Evolutionary conservation across 306 rosid species (phyloP), one percentile per base, ranked within the genome.

Genomic region (Trifolium subterraneum): DNA sequence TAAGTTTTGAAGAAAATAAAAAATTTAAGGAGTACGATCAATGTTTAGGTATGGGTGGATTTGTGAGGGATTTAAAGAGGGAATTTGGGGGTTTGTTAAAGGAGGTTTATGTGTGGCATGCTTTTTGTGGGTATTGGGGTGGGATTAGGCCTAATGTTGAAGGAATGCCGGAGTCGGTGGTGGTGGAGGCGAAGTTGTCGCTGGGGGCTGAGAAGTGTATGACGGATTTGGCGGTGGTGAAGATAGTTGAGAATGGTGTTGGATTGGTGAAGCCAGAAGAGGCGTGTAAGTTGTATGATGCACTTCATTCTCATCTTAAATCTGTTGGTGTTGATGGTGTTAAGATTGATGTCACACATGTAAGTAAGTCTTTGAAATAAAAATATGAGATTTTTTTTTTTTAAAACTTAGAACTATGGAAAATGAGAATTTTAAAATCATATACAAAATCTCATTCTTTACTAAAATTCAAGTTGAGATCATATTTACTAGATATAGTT

Each of bases 111-210:
- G 90, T 88, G 48, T 92, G 97, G 97, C 93, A 89, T 67, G 93
- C 90, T 0, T 77, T 89, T 29, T 86, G 90, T 75, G 93, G 97
- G 33, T 91, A 91, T 62, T 89, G 89, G 97, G 95, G 91, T 62
- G 97, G 93, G 79, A 11, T 83, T 35, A 84, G 88, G 58, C 90
- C 93, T 4, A 42, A 76, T 7, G 84, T 65, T 0, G 15, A 10
- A 0, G 88, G 82, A 1, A 68, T 89, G 86, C 96, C 96, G 0
- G 51, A 83, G 74, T 64, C 87, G 0, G 76, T 59, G 76, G 71
- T 92, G 18, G 45, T 92, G 7, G 11, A 9, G 3, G 81, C 89
- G 0, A 83, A 67, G 71, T 9, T 85, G 62, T 80, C 91, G 4
- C 20, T 16, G 36, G 93, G 89, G 2, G 76, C 75, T 71, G 47